phyloP scores from a whole-genome alignment of 768 basidiomycete genomes.

The Lactarius vividus region DNA sequence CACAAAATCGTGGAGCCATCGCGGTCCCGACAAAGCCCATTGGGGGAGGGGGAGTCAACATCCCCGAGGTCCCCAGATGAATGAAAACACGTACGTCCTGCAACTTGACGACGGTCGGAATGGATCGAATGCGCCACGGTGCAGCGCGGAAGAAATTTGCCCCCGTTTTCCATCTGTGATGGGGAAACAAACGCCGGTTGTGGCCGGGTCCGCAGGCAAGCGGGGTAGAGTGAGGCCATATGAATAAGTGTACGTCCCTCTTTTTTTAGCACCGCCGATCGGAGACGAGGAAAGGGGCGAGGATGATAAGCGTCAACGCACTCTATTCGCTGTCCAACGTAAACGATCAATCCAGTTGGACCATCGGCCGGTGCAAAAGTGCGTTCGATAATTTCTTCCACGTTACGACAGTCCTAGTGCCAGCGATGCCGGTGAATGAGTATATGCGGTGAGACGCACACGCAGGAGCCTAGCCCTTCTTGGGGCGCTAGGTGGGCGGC shows the following conservation, averaged over 20 bases:
- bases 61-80: constrained; percentile 5
- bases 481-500: background rate
- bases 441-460: constrained; percentile 21
- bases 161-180: constrained; percentile 60
- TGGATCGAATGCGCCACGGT: constrained; percentile 56
- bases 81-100: constrained; percentile 46
- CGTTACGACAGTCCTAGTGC: constrained; percentile 59
- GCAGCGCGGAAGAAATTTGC: constrained; percentile 56
- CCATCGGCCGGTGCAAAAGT: constrained; percentile 46
- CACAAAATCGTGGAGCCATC: background rate
- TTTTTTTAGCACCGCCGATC: constrained; percentile 9
- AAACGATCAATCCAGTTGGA: constrained; percentile 59
- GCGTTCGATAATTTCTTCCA: constrained; percentile 53
- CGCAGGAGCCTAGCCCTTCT: background rate
- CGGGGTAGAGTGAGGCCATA: no score
- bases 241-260: background rate
- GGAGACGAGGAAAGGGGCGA: constrained; percentile 1
- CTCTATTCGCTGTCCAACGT: constrained; percentile 65
- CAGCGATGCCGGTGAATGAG: constrained; percentile 14
- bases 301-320: constrained; percentile 37
- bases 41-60: background rate
- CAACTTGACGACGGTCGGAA: constrained; percentile 68
- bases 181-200: constrained; percentile 10
- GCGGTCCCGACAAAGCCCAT: background rate
- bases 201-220: background rate